phyloP scores from a whole-genome alignment of 2,329 filamentous ascomycete genomes.

The Dryadomyces sulphureus region DNA sequence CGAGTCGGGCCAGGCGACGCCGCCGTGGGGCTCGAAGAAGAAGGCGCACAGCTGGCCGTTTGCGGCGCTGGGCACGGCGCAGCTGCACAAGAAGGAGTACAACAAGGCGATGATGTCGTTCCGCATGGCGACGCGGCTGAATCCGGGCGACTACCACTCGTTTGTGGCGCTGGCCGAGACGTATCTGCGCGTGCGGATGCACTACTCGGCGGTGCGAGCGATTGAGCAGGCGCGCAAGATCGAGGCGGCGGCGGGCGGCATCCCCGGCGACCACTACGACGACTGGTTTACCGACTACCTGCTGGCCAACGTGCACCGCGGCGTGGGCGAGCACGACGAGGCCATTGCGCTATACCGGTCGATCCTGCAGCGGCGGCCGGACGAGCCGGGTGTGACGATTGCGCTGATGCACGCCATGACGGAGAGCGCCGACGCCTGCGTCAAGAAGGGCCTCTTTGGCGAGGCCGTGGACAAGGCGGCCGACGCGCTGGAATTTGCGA shows the following conservation, averaged over 20 bases:
- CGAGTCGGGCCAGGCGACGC: slow-evolving; percentile 84
- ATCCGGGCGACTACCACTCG: slow-evolving; percentile 79
- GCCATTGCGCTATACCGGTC: slow-evolving; percentile 63
- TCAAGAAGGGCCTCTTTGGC: slow-evolving; percentile 77
- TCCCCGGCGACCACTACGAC: slow-evolving; percentile 39
- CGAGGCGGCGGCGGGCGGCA: slow-evolving; percentile 39
- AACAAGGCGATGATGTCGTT: slow-evolving; percentile 81
- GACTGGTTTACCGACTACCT: slow-evolving; percentile 96
- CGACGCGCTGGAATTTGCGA: slow-evolving; percentile 54
- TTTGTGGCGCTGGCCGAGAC: slow-evolving; percentile 97
- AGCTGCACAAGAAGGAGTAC: slow-evolving; percentile 89
- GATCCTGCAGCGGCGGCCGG: slow-evolving; percentile 52
- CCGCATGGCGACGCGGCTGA: slow-evolving; percentile 71
- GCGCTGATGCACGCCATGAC: slow-evolving; percentile 78
- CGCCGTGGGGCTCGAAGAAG: slow-evolving; percentile 81
- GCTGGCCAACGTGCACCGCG: slow-evolving; percentile 85
- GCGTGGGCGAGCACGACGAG: slow-evolving; percentile 78
- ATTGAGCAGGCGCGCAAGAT: slow-evolving; percentile 73
- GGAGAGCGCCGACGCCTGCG: slow-evolving; percentile 61
- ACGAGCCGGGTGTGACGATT: slow-evolving; percentile 76
- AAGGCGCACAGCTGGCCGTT: slow-evolving; percentile 94
- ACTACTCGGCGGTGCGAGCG: slow-evolving; percentile 85
- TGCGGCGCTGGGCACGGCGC: slow-evolving; percentile 81
- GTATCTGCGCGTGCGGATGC: slow-evolving; percentile 85
- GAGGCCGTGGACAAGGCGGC: slow-evolving; percentile 59